phyloP scores from a whole-genome alignment of 257 asterid species.

The Verbascum thapsus region DNA sequence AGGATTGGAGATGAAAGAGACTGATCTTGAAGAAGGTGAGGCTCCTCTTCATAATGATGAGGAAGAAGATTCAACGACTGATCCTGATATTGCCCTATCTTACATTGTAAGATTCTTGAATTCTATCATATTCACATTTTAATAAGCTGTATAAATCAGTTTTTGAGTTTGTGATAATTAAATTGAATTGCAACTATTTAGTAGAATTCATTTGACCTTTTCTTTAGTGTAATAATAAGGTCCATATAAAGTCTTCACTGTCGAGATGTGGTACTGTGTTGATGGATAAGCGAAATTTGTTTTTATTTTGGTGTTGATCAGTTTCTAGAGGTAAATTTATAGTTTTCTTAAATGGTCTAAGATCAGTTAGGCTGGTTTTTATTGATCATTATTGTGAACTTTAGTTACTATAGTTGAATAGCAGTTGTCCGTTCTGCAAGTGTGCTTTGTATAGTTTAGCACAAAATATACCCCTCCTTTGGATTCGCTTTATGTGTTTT shows the following conservation, averaged over 20 bases:
- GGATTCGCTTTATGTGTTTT: conserved; percentile 12
- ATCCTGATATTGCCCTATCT: conserved; percentile 95
- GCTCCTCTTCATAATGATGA: conserved; percentile 56
- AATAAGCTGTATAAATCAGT: conserved; percentile 18
- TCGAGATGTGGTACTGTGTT: conserved; percentile 8
- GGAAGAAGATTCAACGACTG: conserved; percentile 66
- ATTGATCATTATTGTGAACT: conserved; percentile 21
- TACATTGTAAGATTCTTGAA: conserved; percentile 66
- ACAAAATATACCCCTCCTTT: conserved; percentile 1
- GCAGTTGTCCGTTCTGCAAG: conserved; percentile 17
- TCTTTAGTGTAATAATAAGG: conserved; percentile 10
- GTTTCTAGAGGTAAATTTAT: conserved; percentile 17
- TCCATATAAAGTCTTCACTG: conserved; percentile 20
- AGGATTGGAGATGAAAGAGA: conserved; percentile 76
- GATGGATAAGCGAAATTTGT: conserved; percentile 24
- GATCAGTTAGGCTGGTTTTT: too few relatives aligned
- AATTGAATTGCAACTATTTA: conserved; percentile 22
- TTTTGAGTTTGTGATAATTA: conserved; percentile 23
- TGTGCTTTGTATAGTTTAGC: conserved; percentile 26
- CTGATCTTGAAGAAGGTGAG: conserved; percentile 98
- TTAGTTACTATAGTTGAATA: conserved; percentile 27
- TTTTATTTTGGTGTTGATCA: conserved; percentile 13
- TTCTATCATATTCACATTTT: conserved; percentile 10
- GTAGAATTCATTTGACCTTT: conserved; percentile 33
- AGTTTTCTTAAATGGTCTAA: conserved; percentile 24